A percentile compares a stretch with the other conserved stretches of the same genome.
These are phyloP conservation scores for Ceratonia siliqua DNA, from an alignment of 306 rosid species.

Conservation along the genomic window DNA sequence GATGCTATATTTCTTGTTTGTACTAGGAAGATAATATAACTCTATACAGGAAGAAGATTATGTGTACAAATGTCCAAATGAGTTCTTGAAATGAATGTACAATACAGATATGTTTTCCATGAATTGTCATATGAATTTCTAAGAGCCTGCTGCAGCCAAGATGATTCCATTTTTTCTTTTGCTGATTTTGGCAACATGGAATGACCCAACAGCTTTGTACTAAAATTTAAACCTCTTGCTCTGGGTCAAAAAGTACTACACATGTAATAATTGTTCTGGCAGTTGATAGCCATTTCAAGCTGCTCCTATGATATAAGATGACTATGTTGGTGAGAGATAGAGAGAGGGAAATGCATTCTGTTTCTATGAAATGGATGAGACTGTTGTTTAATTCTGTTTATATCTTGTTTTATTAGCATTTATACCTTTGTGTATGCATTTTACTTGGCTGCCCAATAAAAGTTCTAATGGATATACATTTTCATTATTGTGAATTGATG, in stretches of 20 bases:
- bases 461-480: constrained; percentile 17
- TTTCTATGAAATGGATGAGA: constrained; percentile 17
- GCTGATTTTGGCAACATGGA: constrained; percentile 19
- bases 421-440: constrained; percentile 22
- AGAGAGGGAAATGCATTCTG: not conserved
- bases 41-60: not conserved
- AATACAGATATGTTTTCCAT: too few species aligned
- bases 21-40: not conserved
- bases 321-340: not conserved
- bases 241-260: not conserved
- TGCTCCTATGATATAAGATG: constrained; percentile 5
- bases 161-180: not conserved
- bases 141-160: not conserved
- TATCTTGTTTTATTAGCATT: constrained; percentile 1
- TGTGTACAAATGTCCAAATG: not conserved
- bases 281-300: constrained; percentile 17
- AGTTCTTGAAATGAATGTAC: constrained; percentile 22
- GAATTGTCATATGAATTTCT: not conserved
- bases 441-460: constrained; percentile 11
- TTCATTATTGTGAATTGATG: constrained; percentile 35
- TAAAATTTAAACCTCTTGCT: constrained; percentile 7
- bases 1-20: not conserved
- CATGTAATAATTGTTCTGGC: constrained; percentile 10
- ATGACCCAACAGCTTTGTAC: not conserved
- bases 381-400: constrained; percentile 2